Conservation (phyloP, 1,284 basidiomycete genomes). For the Pseudozyma sp. region DNA sequence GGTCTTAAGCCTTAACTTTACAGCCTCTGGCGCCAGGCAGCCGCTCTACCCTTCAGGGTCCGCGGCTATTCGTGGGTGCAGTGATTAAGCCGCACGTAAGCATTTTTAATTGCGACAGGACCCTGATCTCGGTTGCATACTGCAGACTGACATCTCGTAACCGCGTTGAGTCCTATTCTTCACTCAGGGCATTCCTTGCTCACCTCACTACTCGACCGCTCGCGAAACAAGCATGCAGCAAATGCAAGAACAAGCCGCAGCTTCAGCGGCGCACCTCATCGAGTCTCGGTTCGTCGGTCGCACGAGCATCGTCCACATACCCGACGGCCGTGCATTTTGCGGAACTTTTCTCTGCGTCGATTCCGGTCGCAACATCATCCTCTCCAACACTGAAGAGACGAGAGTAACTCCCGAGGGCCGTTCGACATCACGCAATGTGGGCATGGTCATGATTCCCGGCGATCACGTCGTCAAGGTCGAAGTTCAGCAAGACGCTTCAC, state of each 20-base stretch:
- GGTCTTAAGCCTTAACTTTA: too few relatives aligned
- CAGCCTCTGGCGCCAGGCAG: too few relatives aligned
- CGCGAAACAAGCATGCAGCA: not conserved
- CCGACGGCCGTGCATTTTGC: slow-evolving; percentile 57
- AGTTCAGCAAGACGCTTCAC: slow-evolving; percentile 22
- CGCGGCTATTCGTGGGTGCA: too few relatives aligned
- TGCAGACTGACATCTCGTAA: too few relatives aligned
- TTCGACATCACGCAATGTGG: slow-evolving; percentile 45
- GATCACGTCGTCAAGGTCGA: slow-evolving; percentile 45
- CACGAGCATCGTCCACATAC: slow-evolving; percentile 49
- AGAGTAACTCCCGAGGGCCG: slow-evolving; percentile 9
- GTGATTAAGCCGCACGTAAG: not conserved
- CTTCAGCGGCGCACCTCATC: slow-evolving; percentile 11
- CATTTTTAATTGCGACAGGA: not conserved
- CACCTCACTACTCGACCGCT: not conserved
- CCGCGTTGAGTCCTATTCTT: not conserved
- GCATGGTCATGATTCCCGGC: slow-evolving; percentile 62
- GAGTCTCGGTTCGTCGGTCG: slow-evolving; percentile 41
- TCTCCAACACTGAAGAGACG: slow-evolving; percentile 45
- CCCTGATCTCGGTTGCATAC: not conserved
- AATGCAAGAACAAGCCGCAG: not conserved
- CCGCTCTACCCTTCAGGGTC: too few relatives aligned
- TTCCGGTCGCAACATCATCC: slow-evolving; percentile 52
- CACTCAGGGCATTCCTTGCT: not conserved
- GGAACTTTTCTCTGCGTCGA: slow-evolving; percentile 61